Conservation (phyloP, 768 basidiomycete species). For the Tremella yokohamensis region DNA sequence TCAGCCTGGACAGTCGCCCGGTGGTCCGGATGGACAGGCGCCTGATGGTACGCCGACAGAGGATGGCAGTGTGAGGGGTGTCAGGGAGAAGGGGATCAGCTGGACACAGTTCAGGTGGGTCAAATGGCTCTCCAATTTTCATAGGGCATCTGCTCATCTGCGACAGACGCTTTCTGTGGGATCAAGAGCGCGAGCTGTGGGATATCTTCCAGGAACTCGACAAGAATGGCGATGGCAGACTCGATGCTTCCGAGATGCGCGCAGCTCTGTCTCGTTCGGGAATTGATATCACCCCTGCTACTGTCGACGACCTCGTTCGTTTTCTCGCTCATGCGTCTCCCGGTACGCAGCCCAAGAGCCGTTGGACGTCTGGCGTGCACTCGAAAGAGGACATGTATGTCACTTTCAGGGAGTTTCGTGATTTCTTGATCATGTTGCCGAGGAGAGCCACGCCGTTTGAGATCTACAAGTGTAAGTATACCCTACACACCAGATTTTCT, state of each 20-base stretch:
- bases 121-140: constrained; percentile 10
- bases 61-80: constrained; percentile 14
- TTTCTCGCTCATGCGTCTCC: constrained; percentile 67
- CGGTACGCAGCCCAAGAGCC: background rate
- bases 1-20: background rate
- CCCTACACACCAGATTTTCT: background rate
- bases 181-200: constrained; percentile 68
- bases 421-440: constrained; percentile 82
- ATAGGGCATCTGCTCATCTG: constrained; percentile 35
- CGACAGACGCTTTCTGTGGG: constrained; percentile 48
- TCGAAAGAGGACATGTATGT: constrained; percentile 55
- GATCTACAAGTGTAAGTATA: constrained; percentile 60
- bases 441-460: constrained; percentile 74
- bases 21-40: no score
- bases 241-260: constrained; percentile 65
- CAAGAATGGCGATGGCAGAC: constrained; percentile 76
- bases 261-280: constrained; percentile 70
- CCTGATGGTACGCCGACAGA: constrained; percentile 27
- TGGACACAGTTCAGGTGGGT: constrained; percentile 51
- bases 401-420: constrained; percentile 79
- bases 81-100: constrained; percentile 45
- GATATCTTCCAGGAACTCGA: constrained; percentile 87
- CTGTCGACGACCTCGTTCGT: constrained; percentile 75
- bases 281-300: constrained; percentile 65
- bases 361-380: background rate